Evolutionary conservation across 306 rosid species (phyloP).

Genomic region (Trifolium subterraneum): DNA sequence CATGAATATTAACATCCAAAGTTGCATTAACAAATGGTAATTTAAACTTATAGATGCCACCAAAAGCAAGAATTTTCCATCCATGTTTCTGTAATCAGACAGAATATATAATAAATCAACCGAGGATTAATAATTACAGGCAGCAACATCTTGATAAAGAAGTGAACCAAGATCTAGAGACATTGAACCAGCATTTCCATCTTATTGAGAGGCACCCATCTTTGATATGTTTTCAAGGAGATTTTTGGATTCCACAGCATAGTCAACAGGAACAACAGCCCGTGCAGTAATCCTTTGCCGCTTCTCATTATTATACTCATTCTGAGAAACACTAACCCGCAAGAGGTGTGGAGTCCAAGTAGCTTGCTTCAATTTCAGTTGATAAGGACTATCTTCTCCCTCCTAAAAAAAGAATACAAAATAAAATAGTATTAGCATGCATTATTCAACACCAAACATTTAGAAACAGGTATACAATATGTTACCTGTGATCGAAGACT

Average conservation of each 20-base stretch:
- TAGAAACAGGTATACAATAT: background rate
- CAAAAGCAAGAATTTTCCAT: slow-evolving; percentile 1
- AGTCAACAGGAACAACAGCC: slow-evolving; percentile 81
- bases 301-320: slow-evolving; percentile 82
- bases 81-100: slow-evolving; percentile 27
- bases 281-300: slow-evolving; percentile 79
- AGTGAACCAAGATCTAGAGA: slow-evolving; percentile 3
- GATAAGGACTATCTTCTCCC: slow-evolving; percentile 64
- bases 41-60: background rate
- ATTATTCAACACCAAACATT: background rate
- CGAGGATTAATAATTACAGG: slow-evolving; percentile 43
- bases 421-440: background rate
- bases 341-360: slow-evolving; percentile 85
- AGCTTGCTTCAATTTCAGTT: slow-evolving; percentile 69
- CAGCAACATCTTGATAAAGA: slow-evolving; percentile 6
- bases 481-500: slow-evolving; percentile 68
- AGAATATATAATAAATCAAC: slow-evolving; percentile 32
- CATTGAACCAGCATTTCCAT: slow-evolving; percentile 19
- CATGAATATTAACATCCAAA: background rate
- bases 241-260: slow-evolving; percentile 73
- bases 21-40: background rate
- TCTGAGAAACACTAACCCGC: slow-evolving; percentile 81
- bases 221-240: slow-evolving; percentile 83
- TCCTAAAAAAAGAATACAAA: slow-evolving; percentile 46
- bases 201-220: slow-evolving; percentile 53